A percentile compares a stretch with the other conserved stretches of the same genome.
Conservation (phyloP, 345 rosid genomes). For the Heritiera fomes region DNA sequence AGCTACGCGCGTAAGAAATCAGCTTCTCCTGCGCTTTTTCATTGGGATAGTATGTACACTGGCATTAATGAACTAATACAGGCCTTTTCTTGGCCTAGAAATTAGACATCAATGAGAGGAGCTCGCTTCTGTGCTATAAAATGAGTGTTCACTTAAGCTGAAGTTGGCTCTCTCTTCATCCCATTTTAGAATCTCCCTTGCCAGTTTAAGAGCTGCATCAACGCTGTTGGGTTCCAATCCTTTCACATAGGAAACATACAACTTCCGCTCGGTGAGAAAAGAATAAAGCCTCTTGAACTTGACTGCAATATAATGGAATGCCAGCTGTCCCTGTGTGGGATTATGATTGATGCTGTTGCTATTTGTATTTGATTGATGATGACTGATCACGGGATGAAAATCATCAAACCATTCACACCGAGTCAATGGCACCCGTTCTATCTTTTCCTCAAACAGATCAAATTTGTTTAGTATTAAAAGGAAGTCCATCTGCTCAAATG, state of each 20-base stretch:
- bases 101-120: constrained; percentile 37
- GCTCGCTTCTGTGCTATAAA: constrained; percentile 44
- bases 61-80: constrained; percentile 22
- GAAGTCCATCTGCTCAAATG: constrained; percentile 87
- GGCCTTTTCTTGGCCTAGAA: constrained; percentile 2
- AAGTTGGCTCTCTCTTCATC: constrained; percentile 70
- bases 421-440: constrained; percentile 64
- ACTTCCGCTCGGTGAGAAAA: constrained; percentile 66
- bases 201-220: constrained; percentile 63
- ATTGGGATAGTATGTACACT: constrained; percentile 32
- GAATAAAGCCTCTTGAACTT: constrained; percentile 84
- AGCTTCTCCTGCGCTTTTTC: constrained; percentile 25
- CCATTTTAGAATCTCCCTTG: constrained; percentile 94
- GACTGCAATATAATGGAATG: constrained; percentile 75
- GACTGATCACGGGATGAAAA: constrained; percentile 79
- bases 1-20: neutral
- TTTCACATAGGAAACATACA: constrained; percentile 66
- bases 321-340: constrained; percentile 82
- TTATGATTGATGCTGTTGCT: constrained; percentile 59
- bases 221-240: constrained; percentile 68
- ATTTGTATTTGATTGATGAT: constrained; percentile 41
- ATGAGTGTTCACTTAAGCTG: constrained; percentile 40
- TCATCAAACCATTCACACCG: constrained; percentile 90
- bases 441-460: constrained; percentile 80
- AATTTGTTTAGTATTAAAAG: constrained; percentile 81